A percentile compares a stretch with the other conserved stretches of the same genome.
Evolutionary conservation across 257 asterid species (phyloP).

Genomic region (Nicotiana tomentosiformis): DNA sequence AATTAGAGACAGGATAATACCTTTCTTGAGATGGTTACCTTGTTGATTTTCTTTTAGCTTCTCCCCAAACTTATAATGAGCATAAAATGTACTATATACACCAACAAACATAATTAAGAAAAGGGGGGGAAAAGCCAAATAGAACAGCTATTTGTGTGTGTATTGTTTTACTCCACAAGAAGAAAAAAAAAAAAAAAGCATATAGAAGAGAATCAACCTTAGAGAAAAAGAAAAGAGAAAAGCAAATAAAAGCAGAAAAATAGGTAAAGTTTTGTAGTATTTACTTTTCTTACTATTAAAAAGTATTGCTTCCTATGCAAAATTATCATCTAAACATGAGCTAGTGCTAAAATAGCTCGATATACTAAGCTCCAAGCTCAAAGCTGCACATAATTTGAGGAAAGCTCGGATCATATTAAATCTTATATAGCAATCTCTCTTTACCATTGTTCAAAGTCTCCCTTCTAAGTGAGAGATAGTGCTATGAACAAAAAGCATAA

Average conservation of each 20-base stretch:
- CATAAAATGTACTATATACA: too few relatives aligned
- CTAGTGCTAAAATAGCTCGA: too few relatives aligned
- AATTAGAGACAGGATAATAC: background rate
- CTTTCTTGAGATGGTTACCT: background rate
- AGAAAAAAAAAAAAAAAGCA: background rate
- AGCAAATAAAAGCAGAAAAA: background rate
- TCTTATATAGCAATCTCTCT: too few relatives aligned
- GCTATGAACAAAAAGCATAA: background rate
- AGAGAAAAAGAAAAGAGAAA: background rate
- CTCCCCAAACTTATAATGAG: background rate
- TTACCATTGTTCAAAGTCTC: too few relatives aligned
- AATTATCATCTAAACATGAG: too few relatives aligned
- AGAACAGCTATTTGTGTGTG: background rate
- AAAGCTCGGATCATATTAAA: too few relatives aligned
- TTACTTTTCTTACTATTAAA: background rate
- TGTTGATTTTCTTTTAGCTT: background rate
- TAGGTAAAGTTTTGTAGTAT: background rate
- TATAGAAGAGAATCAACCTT: background rate
- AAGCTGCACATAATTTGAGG: too few relatives aligned
- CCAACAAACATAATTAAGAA: background rate
- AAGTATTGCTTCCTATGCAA: background rate
- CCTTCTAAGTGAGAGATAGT: background rate
- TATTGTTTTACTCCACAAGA: background rate
- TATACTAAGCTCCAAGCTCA: too few relatives aligned
- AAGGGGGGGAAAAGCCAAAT: background rate